Base-by-base conservation (phyloP, 1,139 yeast species). In the Protomyces inundatus region DNA sequence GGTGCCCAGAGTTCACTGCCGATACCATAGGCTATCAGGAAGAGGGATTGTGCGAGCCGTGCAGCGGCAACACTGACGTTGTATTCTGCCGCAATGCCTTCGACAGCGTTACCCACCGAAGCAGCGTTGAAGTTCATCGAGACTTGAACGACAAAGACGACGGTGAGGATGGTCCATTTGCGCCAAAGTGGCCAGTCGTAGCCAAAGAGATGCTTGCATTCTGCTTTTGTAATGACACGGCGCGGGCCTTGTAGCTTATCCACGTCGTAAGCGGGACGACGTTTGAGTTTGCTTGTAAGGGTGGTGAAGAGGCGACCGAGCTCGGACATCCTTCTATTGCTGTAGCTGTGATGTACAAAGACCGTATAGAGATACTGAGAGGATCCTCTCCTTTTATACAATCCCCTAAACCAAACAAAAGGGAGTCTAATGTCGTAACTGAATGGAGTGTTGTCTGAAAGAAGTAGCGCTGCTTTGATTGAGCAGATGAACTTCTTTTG, bases 1-100 rank as follows among this genome's bases (percentile, higher is more conserved):
- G 79, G 79, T 10, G 79, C 79, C 79, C 79, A 77, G 59, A 77
- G 70, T 66, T 77, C 79, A 68, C 79, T 75, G 3, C 79, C 79
- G 66, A 77, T 73, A 4, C 78, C 79, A 68, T 77, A 77, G 14
- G 76, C 72, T 6, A 77, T 72, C 65, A 77, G 72, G 65, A 77
- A 77, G 32, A 76, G 70, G 76, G 75, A 74, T 64, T 76, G 77
- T 32, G 77, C 75, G 30, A 70, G 71, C 55, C 78, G 69, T 1
- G 75, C 77, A 33, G 73, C 76, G 54, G 74, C 77, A 59, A 66
- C 71, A 59, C 74, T 69, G 42, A 77, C 71, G 51, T 69, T 65
- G 67, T 72, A 77, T 10, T 75, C 70, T 52, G 74, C 76, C 36
- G 75, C 57, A 12, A 77, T 68, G 23, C 70, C 70, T 1, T 71